These are phyloP conservation scores for Schoenoplectus triqueter DNA, from an alignment of 202 grass and related monocot genomes.

Conservation along the genomic window DNA sequence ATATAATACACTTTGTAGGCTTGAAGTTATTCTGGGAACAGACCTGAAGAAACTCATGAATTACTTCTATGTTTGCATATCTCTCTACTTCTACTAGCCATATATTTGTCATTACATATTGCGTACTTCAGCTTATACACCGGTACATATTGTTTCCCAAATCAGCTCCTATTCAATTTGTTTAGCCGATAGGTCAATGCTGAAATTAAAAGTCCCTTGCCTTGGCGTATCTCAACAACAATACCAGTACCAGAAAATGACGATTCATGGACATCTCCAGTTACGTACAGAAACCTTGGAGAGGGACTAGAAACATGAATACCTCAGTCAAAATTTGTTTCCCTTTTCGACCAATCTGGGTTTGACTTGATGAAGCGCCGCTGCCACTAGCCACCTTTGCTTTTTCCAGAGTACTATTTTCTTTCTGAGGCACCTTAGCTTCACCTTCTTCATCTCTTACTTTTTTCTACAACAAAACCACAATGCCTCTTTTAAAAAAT, in stretches of 20 bases:
- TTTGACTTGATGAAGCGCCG: constrained; percentile 15
- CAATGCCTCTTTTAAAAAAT: background rate
- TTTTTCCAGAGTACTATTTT: background rate
- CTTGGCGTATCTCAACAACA: too few species aligned
- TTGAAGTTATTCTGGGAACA: too few species aligned
- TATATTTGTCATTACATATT: too few species aligned
- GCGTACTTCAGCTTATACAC: too few species aligned
- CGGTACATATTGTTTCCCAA: too few species aligned
- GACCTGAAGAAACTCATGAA: too few species aligned
- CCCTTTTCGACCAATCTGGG: constrained; percentile 19
- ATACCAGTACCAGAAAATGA: background rate
- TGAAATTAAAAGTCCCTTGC: too few species aligned
- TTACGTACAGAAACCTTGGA: background rate
- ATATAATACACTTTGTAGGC: too few species aligned
- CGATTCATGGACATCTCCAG: background rate
- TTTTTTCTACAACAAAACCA: constrained; percentile 2
- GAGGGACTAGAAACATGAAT: background rate
- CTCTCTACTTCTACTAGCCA: too few species aligned
- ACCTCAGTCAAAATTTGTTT: constrained; percentile 30
- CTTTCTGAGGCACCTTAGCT: background rate
- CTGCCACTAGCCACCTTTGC: background rate
- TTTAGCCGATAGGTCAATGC: too few species aligned
- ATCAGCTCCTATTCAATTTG: too few species aligned
- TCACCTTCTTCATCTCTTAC: background rate
- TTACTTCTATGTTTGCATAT: too few species aligned